phyloP scores from a whole-genome alignment of 2,329 filamentous ascomycete species.

The Aspergillus terreus region DNA sequence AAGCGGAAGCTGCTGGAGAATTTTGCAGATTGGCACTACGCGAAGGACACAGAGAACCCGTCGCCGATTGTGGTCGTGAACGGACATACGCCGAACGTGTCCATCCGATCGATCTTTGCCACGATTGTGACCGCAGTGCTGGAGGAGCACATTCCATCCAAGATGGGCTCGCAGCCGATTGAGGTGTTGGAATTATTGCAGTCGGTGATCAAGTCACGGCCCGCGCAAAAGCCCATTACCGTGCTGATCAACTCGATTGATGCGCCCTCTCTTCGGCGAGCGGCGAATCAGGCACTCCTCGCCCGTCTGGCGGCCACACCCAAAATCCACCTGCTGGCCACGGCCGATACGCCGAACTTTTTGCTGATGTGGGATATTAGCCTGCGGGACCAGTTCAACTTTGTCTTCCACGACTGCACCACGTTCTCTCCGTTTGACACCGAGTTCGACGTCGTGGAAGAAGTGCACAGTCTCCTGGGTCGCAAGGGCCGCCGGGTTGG shows the following conservation, averaged over 20 bases:
- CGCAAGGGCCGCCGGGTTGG: conserved; percentile 74
- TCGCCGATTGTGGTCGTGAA: conserved; percentile 78
- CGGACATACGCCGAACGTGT: conserved; percentile 61
- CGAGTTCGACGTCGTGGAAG: conserved; percentile 82
- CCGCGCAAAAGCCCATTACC: conserved; percentile 49
- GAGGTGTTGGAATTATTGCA: conserved; percentile 67
- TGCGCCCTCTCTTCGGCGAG: conserved; percentile 68
- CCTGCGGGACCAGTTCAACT: conserved; percentile 76
- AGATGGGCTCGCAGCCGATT: conserved; percentile 61
- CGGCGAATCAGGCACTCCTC: conserved; percentile 66
- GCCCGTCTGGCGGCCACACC: conserved; percentile 73
- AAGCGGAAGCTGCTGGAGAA: conserved; percentile 71
- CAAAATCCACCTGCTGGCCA: conserved; percentile 69
- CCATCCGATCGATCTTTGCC: conserved; percentile 43
- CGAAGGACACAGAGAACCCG: conserved; percentile 29
- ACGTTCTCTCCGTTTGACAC: conserved; percentile 73
- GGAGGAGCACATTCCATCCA: conserved; percentile 40
- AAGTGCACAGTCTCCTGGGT: conserved; percentile 82
- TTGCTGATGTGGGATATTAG: conserved; percentile 84
- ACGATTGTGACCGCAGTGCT: conserved; percentile 64
- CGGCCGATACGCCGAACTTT: conserved; percentile 84
- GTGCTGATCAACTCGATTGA: conserved; percentile 86
- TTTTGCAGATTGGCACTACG: conserved; percentile 69
- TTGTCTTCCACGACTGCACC: conserved; percentile 90
- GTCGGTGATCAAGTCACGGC: conserved; percentile 53